Base-by-base conservation (phyloP, 352 stramenopile genomes). In the Blastocystis sp. region DNA sequence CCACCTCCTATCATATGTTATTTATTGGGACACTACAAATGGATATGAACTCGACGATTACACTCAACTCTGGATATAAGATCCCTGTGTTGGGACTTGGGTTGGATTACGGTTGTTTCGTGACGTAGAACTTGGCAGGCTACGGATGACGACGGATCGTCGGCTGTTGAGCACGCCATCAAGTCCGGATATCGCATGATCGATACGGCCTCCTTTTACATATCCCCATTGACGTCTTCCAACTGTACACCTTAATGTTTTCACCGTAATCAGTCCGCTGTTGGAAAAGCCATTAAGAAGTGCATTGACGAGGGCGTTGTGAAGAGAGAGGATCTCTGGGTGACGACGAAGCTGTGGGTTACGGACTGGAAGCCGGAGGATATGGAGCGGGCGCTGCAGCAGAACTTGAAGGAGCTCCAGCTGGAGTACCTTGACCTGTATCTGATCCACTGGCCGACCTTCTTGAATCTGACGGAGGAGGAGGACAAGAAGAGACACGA, bases 351-450 rank as follows among this genome's bases (percentile, higher is more conserved):
- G 81, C 85, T 95, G 36, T 92, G 90, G 64, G 89, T 89, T 79
- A 87, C 88, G 4, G 89, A 92, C 87, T 90, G 92, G 87, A 64
- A 84, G 16, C 87, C 88, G 11, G 87, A 92, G 72, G 87, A 94
- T 84, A 91, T 94, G 18, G 79, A 91, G 61, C 84, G 88, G 46
- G 90, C 90, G 4, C 72, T 90, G 32, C 71, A 88, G 72, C 91
- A 92, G 75, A 92, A 89, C 21, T 76, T 94, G 2, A 76, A 87
- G 42, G 89, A 93, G 78, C 87, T 94, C 27, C 18, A 87, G 32
- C 48, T 94, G 16, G 90, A 92, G 32, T 94, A 94, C 88, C 87
- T 94, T 64, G 92, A 94, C 87, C 84, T 93, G 6, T 93, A 92
- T 77, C 84, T 94, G 9, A 91, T 94, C 69, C 92, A 94, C 88